Evolutionary conservation across 2,329 filamentous ascomycete genomes (phyloP).

Genomic region (Xylaria sp.): DNA sequence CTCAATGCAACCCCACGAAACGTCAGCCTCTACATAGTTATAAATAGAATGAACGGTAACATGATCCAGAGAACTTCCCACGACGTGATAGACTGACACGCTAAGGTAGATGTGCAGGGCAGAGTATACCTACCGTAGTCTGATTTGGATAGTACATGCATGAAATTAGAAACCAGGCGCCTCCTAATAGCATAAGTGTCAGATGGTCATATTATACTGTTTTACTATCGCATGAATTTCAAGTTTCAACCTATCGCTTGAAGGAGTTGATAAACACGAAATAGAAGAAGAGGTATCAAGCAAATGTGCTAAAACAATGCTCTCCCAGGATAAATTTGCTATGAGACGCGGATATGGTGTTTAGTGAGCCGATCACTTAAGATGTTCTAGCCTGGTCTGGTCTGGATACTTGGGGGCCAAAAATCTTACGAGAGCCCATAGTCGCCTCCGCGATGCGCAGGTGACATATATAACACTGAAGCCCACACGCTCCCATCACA

Average conservation of each 20-base stretch:
- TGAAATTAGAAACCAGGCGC: constrained; percentile 8
- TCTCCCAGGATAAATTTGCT: not conserved
- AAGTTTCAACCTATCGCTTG: not conserved
- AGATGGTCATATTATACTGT: not conserved
- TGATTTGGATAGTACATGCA: not conserved
- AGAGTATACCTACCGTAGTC: not conserved
- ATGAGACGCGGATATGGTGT: not conserved
- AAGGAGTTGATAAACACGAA: not conserved
- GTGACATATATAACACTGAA: not conserved
- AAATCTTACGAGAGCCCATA: not conserved
- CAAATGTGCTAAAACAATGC: not conserved
- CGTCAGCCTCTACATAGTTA: not conserved
- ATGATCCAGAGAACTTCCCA: not conserved
- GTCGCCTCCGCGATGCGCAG: not conserved
- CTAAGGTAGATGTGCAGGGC: not conserved
- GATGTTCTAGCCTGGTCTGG: not conserved
- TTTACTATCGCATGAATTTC: not conserved
- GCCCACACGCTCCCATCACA: not conserved
- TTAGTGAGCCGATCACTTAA: not conserved
- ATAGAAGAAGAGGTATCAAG: not conserved
- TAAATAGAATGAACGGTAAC: constrained; percentile 1
- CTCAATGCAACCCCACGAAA: not conserved
- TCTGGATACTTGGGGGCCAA: not conserved
- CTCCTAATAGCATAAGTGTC: not conserved
- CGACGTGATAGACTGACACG: not conserved